These are phyloP conservation scores for Skeletonema marinoi DNA, from an alignment of 108 stramenopile species.

Conservation along the genomic window DNA sequence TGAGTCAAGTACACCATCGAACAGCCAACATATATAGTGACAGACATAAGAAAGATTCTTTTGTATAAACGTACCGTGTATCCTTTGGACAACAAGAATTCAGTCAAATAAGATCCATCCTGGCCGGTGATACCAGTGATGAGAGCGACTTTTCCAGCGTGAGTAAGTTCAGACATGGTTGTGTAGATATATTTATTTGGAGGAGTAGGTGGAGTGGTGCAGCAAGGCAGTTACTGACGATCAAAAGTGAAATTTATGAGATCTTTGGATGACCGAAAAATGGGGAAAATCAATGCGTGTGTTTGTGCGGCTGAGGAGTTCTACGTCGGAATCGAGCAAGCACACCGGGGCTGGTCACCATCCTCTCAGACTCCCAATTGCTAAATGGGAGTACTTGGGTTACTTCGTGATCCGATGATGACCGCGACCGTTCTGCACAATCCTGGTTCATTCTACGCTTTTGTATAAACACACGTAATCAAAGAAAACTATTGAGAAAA, in stretches of 20 bases:
- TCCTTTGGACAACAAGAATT: conserved; percentile 93
- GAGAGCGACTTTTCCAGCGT: conserved; percentile 81
- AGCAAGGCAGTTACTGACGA: neutral
- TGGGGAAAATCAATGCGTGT: neutral
- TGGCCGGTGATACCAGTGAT: conserved; percentile 99
- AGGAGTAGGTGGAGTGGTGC: neutral
- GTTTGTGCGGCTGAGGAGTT: neutral
- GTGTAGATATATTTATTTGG: neutral
- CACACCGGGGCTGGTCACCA: neutral
- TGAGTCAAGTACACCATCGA: neutral
- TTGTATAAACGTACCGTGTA: conserved; percentile 74
- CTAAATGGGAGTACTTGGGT: neutral
- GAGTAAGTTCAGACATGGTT: conserved; percentile 4
- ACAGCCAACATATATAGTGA: neutral
- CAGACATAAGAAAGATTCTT: neutral
- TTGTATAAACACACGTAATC: neutral
- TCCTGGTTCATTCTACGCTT: neutral
- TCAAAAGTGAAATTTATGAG: neutral
- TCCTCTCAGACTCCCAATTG: neutral
- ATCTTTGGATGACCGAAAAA: neutral
- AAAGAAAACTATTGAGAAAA: neutral
- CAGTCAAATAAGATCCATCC: conserved; percentile 98
- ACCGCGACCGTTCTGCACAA: neutral
- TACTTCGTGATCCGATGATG: neutral
- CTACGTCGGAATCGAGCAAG: neutral